Base-by-base conservation (phyloP, 2,329 filamentous ascomycete species). In the Phialocephala subalpina region DNA sequence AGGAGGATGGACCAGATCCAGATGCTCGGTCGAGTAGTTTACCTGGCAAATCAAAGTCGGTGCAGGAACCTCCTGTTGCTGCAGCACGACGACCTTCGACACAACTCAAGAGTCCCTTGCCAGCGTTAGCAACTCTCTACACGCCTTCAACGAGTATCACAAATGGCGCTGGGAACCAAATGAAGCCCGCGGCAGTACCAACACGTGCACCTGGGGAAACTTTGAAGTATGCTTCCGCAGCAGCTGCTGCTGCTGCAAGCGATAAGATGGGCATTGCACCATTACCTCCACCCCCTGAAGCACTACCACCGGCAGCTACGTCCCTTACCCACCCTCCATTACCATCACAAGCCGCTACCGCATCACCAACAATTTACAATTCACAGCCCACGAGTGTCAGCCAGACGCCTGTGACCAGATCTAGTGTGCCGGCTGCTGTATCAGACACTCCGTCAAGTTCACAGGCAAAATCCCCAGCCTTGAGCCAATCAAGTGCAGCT, bases 211-310 rank as follows among this genome's bases (percentile, higher is more conserved):
- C 93, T 3, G 94, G 94, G 57, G 95, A 98, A 78, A 93, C 92
- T 1, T 84, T 99, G 71, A 98, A 98, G 80, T 99, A 99, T 77
- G 96, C 96, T 53, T 98, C 96, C 42, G 96, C 96, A 0, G 96
- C 96, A 0, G 96, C 96, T 0, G 96, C 96, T 0, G 96, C 95
- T 0, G 95, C 96, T 0, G 93, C 94, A 55, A 95, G 93, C 82
- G 95, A 91, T 77, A 91, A 98, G 38, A 94, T 98, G 35, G 96
- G 96, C 29, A 97, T 99, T 75, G 90, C 95, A 65, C 96, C 96
- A 47, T 84, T 98, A 75, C 96, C 96, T 63, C 95, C 96, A 68
- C 96, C 96, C 74, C 94, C 94, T 33, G 91, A 92, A 42, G 79
- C 83, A 52, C 64, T 74, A n/a, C 88, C 85, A 66, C 79, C 82